Evolutionary conservation across 2,329 filamentous ascomycete species (phyloP).

Genomic region (Tolypocladium ophioglossoides): DNA sequence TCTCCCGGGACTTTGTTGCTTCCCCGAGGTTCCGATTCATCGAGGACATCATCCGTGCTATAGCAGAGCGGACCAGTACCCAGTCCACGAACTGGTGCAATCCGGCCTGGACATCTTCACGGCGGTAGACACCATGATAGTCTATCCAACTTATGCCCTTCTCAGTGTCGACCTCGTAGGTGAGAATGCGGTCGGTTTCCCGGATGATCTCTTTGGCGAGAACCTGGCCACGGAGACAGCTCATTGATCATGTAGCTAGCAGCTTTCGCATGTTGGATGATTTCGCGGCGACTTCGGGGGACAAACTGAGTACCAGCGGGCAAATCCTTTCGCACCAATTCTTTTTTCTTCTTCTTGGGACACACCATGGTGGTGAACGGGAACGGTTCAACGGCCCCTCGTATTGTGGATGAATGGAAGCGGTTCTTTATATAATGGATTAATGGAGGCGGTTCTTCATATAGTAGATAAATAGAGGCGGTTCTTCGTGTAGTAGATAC

Average conservation of each 20-base stretch:
- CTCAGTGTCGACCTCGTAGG: conserved; percentile 3
- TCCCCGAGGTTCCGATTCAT: conserved; percentile 11
- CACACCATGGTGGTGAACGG: no score
- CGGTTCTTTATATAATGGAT: no score
- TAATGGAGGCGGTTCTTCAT: no score
- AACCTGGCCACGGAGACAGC: conserved; percentile 1
- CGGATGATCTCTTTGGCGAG: conserved; percentile 12
- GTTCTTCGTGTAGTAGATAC: no score
- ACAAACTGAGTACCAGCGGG: no score
- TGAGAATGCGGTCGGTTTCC: conserved; percentile 14
- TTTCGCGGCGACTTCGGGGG: conserved; percentile 1
- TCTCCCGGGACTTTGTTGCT: background rate
- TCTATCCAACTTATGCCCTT: conserved; percentile 8
- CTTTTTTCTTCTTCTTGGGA: no score
- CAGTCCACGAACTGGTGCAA: background rate
- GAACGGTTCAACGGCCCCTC: no score
- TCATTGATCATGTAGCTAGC: conserved; percentile 6
- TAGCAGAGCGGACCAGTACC: conserved; percentile 9
- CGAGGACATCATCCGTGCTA: conserved; percentile 11
- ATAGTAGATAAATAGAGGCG: no score
- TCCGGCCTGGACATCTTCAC: background rate
- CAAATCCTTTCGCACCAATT: no score
- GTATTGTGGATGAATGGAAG: no score
- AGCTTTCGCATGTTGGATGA: conserved; percentile 7
- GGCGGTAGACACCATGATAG: conserved; percentile 6